These are phyloP conservation scores for Sporisorium iseilematis-ciliati DNA, from an alignment of 1,284 basidiomycete species.

Conservation along the genomic window DNA sequence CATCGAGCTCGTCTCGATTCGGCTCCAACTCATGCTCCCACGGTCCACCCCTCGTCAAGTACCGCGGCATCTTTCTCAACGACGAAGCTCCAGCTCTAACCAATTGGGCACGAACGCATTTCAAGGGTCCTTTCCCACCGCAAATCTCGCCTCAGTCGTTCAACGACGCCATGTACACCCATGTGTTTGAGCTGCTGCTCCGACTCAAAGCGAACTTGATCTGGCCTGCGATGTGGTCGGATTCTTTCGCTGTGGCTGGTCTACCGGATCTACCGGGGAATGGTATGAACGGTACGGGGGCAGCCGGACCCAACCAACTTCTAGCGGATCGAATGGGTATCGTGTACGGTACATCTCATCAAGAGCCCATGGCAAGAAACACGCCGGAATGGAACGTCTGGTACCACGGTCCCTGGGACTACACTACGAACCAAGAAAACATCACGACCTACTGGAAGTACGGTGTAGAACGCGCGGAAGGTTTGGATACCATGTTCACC, in stretches of 20 bases:
- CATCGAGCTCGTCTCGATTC: neutral
- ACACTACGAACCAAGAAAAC: constrained; percentile 73
- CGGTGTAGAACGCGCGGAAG: constrained; percentile 75
- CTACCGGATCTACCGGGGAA: constrained; percentile 45
- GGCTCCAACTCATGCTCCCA: constrained; percentile 73
- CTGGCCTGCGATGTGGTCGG: constrained; percentile 73
- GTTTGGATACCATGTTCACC: constrained; percentile 76
- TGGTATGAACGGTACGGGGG: constrained; percentile 19
- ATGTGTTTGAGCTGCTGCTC: constrained; percentile 76
- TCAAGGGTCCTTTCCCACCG: constrained; percentile 77
- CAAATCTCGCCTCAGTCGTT: constrained; percentile 72
- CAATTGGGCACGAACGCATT: constrained; percentile 75
- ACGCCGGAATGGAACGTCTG: constrained; percentile 74
- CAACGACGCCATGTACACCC: constrained; percentile 77
- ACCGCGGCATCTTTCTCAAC: constrained; percentile 77
- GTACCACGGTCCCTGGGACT: constrained; percentile 77
- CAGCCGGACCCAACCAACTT: constrained; percentile 74
- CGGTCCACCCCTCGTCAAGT: constrained; percentile 78
- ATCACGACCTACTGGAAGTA: constrained; percentile 76
- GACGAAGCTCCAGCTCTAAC: constrained; percentile 77
- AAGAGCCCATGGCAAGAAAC: constrained; percentile 71
- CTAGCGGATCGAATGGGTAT: constrained; percentile 78
- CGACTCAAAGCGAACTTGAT: constrained; percentile 79
- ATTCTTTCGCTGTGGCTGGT: constrained; percentile 79
- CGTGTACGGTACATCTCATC: constrained; percentile 75